Evolutionary conservation across 306 rosid genomes (phyloP).

Genomic region (Betula pendula): DNA sequence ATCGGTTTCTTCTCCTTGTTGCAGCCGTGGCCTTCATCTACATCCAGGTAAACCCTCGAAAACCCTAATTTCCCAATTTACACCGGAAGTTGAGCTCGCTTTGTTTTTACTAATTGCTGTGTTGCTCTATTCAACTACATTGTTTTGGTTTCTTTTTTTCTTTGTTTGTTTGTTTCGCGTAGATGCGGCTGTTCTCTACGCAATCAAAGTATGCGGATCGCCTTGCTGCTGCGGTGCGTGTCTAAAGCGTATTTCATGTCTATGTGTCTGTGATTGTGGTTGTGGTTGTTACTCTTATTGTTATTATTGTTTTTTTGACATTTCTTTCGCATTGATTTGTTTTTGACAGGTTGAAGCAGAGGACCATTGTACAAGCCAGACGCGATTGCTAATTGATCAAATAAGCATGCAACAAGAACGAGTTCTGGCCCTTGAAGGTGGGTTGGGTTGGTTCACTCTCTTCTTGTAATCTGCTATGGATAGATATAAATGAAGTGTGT

Average conservation of each 20-base stretch:
- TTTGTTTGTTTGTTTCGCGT: conserved; percentile 8
- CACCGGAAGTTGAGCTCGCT: background rate
- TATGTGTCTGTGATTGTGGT: background rate
- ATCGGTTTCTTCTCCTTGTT: conserved; percentile 73
- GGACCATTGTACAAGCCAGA: conserved; percentile 72
- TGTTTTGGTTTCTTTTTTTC: conserved; percentile 1
- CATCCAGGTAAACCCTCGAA: conserved; percentile 61
- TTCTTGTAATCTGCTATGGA: background rate
- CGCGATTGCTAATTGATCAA: conserved; percentile 74
- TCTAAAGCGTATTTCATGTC: background rate
- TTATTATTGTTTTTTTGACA: background rate
- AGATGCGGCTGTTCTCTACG: conserved; percentile 84
- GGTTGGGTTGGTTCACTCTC: background rate
- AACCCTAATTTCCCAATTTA: background rate
- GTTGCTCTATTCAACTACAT: background rate
- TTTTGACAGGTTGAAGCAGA: conserved; percentile 73
- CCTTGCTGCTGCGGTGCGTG: conserved; percentile 80
- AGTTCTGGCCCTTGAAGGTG: conserved; percentile 72
- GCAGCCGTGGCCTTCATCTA: conserved; percentile 83
- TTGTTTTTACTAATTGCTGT: background rate
- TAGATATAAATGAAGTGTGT: background rate
- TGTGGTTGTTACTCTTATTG: background rate
- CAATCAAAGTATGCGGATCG: conserved; percentile 92
- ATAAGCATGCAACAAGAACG: conserved; percentile 90
- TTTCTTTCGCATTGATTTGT: conserved; percentile 1